Evolutionary conservation across 2,329 filamentous ascomycete species (phyloP).

Genomic region (Lasiodiplodia sp.): DNA sequence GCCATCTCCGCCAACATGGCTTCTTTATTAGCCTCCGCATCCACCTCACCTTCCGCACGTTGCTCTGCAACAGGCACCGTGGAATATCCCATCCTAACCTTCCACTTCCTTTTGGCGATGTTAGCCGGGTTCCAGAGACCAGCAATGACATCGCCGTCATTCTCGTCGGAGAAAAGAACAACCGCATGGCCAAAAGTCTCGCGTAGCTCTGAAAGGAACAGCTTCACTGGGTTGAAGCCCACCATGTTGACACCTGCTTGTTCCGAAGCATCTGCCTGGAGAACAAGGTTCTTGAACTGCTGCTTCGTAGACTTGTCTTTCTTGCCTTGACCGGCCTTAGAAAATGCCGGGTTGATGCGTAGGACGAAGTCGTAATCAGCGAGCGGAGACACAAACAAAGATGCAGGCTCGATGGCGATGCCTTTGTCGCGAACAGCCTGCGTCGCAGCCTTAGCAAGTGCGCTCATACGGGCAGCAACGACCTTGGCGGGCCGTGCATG

Average conservation of each 20-base stretch:
- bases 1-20: slow-evolving; percentile 77
- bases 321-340: slow-evolving; percentile 41
- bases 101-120: slow-evolving; percentile 65
- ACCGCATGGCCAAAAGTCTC: slow-evolving; percentile 71
- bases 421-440: slow-evolving; percentile 54
- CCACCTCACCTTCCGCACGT: slow-evolving; percentile 47
- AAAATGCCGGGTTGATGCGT: slow-evolving; percentile 66
- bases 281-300: slow-evolving; percentile 82
- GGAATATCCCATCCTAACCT: slow-evolving; percentile 73
- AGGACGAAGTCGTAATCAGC: slow-evolving; percentile 88
- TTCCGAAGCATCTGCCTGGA: slow-evolving; percentile 54
- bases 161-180: slow-evolving; percentile 80
- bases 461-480: slow-evolving; percentile 82
- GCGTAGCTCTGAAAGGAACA: slow-evolving; percentile 73
- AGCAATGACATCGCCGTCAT: slow-evolving; percentile 64
- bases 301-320: slow-evolving; percentile 47
- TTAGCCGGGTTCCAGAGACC: slow-evolving; percentile 71
- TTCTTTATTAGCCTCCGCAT: slow-evolving; percentile 70
- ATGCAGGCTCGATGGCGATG: slow-evolving; percentile 52
- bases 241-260: slow-evolving; percentile 52
- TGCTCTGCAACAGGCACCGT: slow-evolving; percentile 59
- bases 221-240: slow-evolving; percentile 66
- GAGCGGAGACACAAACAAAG: slow-evolving; percentile 76
- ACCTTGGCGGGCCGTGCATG: slow-evolving; percentile 76
- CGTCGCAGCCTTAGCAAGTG: slow-evolving; percentile 78